phyloP scores from a whole-genome alignment of 2,329 filamentous ascomycete species.

The Diaporthe nobilis region DNA sequence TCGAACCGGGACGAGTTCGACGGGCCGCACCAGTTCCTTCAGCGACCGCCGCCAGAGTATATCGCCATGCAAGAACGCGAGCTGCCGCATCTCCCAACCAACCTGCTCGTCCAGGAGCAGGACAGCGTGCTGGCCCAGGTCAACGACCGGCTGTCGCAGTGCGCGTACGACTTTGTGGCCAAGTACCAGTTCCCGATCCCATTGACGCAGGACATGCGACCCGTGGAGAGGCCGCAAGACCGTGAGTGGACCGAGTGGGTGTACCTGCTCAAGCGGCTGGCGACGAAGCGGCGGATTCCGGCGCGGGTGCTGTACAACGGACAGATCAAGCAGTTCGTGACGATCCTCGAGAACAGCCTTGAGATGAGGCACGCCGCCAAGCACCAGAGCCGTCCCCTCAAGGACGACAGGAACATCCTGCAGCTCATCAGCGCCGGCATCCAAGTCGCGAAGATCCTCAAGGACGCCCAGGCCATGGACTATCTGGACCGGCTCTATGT shows the following conservation, averaged over 20 bases:
- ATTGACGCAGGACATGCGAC: slow-evolving; percentile 84
- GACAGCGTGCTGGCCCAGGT: slow-evolving; percentile 84
- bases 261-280: slow-evolving; percentile 86
- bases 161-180: slow-evolving; percentile 90
- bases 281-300: slow-evolving; percentile 88
- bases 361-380: slow-evolving; percentile 90
- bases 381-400: slow-evolving; percentile 85
- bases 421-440: slow-evolving; percentile 90
- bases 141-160: slow-evolving; percentile 87
- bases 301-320: slow-evolving; percentile 88
- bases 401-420: slow-evolving; percentile 90
- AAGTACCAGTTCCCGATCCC: slow-evolving; percentile 94
- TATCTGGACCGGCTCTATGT: slow-evolving; percentile 86
- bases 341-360: slow-evolving; percentile 87
- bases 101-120: slow-evolving; percentile 86
- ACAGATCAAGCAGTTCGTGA: slow-evolving; percentile 93
- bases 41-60: slow-evolving; percentile 78
- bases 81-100: slow-evolving; percentile 85
- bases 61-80: slow-evolving; percentile 84
- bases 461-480: slow-evolving; percentile 87
- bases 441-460: slow-evolving; percentile 89
- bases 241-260: slow-evolving; percentile 95
- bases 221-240: slow-evolving; percentile 80
- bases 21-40: slow-evolving; percentile 86
- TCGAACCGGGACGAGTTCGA: slow-evolving; percentile 92